Conservation (phyloP, 345 rosid species). For the Eucalyptus lansdowneana region DNA sequence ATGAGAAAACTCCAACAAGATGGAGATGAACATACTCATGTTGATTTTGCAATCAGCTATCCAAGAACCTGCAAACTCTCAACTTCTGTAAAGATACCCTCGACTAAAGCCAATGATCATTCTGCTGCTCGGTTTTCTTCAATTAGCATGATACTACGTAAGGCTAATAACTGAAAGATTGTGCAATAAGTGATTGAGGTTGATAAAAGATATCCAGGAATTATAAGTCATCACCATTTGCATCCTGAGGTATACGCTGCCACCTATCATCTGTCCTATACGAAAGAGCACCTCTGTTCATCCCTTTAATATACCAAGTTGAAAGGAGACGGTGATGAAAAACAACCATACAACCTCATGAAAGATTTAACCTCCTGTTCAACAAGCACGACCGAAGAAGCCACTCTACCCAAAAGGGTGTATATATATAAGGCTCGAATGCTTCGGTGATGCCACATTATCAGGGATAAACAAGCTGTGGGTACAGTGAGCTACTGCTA, state of each 20-base stretch:
- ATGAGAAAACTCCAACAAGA: not conserved
- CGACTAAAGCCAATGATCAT: not conserved
- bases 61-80: not conserved
- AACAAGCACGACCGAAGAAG: conserved; percentile 1
- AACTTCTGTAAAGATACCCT: not conserved
- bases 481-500: conserved; percentile 38
- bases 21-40: not conserved
- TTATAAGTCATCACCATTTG: conserved; percentile 3
- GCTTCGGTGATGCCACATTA: not conserved
- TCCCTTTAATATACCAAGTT: conserved; percentile 24
- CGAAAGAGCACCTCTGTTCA: conserved; percentile 23
- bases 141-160: not conserved
- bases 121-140: not conserved
- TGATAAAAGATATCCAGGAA: conserved; percentile 16
- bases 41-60: not conserved
- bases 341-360: conserved; percentile 34
- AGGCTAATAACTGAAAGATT: not conserved
- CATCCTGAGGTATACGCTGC: conserved; percentile 18
- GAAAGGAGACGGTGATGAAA: conserved; percentile 3
- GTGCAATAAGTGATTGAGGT: not conserved
- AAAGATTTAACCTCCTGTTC: conserved; percentile 16
- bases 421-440: conserved; percentile 6
- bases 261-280: conserved; percentile 40
- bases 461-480: conserved; percentile 22
- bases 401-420: conserved; percentile 6